phyloP scores from a whole-genome alignment of 1,284 basidiomycete species.

The Trichosporon coremiiforme region DNA sequence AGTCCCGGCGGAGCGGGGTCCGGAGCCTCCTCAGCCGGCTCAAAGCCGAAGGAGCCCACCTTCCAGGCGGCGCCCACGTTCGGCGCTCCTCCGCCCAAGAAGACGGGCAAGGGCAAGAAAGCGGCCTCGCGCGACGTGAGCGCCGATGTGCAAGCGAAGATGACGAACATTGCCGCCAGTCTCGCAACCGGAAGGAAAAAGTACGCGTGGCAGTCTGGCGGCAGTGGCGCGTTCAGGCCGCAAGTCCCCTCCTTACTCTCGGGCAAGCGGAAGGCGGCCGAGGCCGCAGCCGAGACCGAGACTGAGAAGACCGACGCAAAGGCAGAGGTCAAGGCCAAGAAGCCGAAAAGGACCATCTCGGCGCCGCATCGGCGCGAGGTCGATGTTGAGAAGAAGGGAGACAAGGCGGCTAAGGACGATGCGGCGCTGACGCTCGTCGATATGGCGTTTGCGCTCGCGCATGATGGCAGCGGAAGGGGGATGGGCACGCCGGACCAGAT shows the following conservation, averaged over 20 bases:
- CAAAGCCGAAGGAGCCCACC: constrained; percentile 24
- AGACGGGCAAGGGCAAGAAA: constrained; percentile 29
- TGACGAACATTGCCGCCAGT: constrained; percentile 47
- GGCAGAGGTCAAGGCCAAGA: constrained; percentile 30
- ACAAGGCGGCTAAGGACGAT: constrained; percentile 41
- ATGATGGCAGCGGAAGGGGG: constrained; percentile 40
- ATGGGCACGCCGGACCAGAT: constrained; percentile 42
- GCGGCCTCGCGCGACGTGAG: constrained; percentile 34
- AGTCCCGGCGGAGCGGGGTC: constrained; percentile 20
- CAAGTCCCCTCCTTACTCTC: constrained; percentile 24
- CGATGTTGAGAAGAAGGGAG: constrained; percentile 27
- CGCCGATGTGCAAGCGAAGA: constrained; percentile 48
- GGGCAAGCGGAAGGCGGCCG: constrained; percentile 31
- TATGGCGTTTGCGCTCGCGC: constrained; percentile 50
- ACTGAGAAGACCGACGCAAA: neutral
- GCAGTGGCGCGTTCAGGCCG: constrained; percentile 24
- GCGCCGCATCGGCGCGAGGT: constrained; percentile 27
- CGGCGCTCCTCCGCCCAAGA: constrained; percentile 27
- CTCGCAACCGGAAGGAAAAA: constrained; percentile 29
- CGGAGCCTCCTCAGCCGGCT: constrained; percentile 1
- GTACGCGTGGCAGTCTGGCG: constrained; percentile 50
- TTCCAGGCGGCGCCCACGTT: constrained; percentile 33
- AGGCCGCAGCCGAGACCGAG: neutral
- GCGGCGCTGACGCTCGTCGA: constrained; percentile 46
- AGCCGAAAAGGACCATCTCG: constrained; percentile 27